Base-by-base conservation (phyloP, 1,284 basidiomycete species). In the Cerrena zonata region DNA sequence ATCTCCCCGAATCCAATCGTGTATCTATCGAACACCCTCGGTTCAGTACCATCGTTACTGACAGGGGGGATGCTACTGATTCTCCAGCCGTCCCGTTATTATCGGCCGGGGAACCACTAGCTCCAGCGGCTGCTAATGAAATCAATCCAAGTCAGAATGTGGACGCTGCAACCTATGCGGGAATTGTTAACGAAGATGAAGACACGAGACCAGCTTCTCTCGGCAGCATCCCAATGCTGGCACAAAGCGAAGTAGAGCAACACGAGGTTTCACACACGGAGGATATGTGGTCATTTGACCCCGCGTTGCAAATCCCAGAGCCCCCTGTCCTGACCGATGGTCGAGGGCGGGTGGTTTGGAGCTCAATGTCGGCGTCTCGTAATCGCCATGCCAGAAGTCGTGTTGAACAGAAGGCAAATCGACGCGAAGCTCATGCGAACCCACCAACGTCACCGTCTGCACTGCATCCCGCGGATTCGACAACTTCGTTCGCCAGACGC, bases 301-400 rank as follows among this genome's bases (percentile, higher is more conserved):
- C 30, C 7, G 30, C 30, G 7, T 15, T 7, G 7, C 30, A 34
- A 34, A 7, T 34, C 7, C 30, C 30, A 5, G 69, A 80, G 26
- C 81, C 82, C 18, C 79, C 80, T 3, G 85, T 86, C 62, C 70
- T 82, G 61, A 77, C 76, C 3, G 75, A 77, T 54, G 75, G 75
- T 0, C 72, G 75, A 21, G 75, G 76, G 15, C 67, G 76, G 22
- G 75, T 77, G 22, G 80, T 85, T 15, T 82, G 83, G 82, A 82
- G 77, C 49, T 66, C 56, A 42, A 57, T 55, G 38, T 49, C 61
- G 10, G 50, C 55, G 10, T 53, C 57, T 3, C 53, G 57, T 4
- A 27, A 15, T 12, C 44, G 49, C 5, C 42, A 41, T 21, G 46
- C 39, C 3, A 47, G 53, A 23, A 5, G 34, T 15, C 7, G 30